A percentile compares a stretch with the other conserved stretches of the same genome.
These are phyloP conservation scores for Starmera pachycereana DNA, from an alignment of 805 yeast genomes.

Conservation along the genomic window DNA sequence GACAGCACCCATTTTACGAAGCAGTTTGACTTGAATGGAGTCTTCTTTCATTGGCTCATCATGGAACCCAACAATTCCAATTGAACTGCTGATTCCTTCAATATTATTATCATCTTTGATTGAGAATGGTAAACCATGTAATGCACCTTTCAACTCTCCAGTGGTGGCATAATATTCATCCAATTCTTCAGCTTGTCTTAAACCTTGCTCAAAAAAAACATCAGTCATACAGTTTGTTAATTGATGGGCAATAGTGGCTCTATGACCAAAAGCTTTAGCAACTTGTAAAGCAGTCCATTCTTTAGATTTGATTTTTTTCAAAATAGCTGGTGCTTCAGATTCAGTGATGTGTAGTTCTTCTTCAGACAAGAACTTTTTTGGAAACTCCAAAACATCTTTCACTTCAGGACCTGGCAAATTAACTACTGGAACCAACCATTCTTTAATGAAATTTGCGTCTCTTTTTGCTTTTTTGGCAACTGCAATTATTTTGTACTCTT, in stretches of 20 bases:
- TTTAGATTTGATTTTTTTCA: conserved; percentile 21
- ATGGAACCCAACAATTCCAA: conserved; percentile 39
- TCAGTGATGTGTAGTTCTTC: conserved; percentile 25
- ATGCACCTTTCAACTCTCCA: conserved; percentile 49
- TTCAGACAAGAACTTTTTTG: conserved; percentile 21
- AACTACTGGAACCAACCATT: conserved; percentile 29
- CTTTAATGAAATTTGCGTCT: conserved; percentile 30
- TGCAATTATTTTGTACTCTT: conserved; percentile 28
- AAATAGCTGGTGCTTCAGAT: conserved; percentile 7
- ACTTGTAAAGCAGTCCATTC: conserved; percentile 35
- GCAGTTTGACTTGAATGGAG: conserved; percentile 27
- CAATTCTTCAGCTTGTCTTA: conserved; percentile 40
- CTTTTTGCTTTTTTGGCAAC: conserved; percentile 29
- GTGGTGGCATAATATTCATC: conserved; percentile 38
- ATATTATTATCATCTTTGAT: conserved; percentile 35
- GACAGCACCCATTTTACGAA: conserved; percentile 40
- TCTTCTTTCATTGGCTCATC: conserved; percentile 27
- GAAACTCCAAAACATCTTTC: conserved; percentile 31
- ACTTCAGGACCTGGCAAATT: conserved; percentile 7
- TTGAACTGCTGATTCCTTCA: conserved; percentile 35
- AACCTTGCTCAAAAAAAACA: conserved; percentile 46
- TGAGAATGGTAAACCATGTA: conserved; percentile 61
- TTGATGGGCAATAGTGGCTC: conserved; percentile 52
- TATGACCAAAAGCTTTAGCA: conserved; percentile 43
- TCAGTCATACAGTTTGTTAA: conserved; percentile 27